Base-by-base conservation (phyloP, 2,329 filamentous ascomycete genomes). In the Arachnomyces sp. region DNA sequence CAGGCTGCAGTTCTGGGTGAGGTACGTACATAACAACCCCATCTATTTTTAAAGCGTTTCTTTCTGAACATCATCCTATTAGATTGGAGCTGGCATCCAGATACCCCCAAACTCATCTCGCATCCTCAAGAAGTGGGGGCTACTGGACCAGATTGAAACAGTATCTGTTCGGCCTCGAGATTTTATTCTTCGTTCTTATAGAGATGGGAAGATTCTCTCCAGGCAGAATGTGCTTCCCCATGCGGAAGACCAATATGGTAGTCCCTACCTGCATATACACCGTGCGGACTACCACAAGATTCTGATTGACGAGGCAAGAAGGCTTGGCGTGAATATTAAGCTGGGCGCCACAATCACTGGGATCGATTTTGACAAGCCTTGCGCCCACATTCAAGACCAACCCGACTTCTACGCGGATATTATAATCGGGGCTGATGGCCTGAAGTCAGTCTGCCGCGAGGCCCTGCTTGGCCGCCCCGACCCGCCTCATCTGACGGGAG, bases 401-500 rank as follows among this genome's bases (percentile, higher is more conserved):
- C 40, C 50, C 9, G 53, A 51, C 2, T 53, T 69, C 14, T 43
- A 53, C 3, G 65, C 60, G 0, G 70, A 74, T 45, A 50, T 72
- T 2, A 51, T 74, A 4, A 56, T 74, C 37, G 70, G 67, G n/a
- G 64, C 69, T 4, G 71, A 74, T 48, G 72, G 71, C 1, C 60
- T 72, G 32, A 70, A 68, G 53, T 66, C 61, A 7, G 43, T 52
- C 31, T 65, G 63, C 38, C 66, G 72, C 3, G 63, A 69, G 39
- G 54, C 61, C 5, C 57, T 77, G n/a, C 50, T 74, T 5, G 65
- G 65, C 3, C 54, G 56, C 9, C 51, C 58, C 0, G 64, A 71
- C 46, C 67, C 69, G 0, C 71, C 74, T 1, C 54, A 66, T 11
- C 62, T 68, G 36, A 78, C 75, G 0, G 75, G 75, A 1, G 74